phyloP scores from a whole-genome alignment of 2,329 filamentous ascomycete genomes.

The Beauveria bassiana region DNA sequence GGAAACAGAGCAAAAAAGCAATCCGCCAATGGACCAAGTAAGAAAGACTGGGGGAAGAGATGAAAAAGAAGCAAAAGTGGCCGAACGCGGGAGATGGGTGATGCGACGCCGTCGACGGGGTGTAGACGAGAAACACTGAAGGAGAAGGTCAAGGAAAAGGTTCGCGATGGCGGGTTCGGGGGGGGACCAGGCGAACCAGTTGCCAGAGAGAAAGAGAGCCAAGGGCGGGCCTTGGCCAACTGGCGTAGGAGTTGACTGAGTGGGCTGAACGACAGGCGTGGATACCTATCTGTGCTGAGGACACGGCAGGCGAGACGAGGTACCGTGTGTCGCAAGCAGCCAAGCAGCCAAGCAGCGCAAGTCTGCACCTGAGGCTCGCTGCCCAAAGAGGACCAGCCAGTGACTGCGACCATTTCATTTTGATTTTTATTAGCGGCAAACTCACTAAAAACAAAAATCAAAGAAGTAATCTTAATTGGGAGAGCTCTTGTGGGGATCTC shows the following conservation, averaged over 20 bases:
- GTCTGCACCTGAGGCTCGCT: background rate
- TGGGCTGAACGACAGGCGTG: background rate
- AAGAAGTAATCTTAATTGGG: background rate
- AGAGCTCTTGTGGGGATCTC: background rate
- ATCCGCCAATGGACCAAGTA: background rate
- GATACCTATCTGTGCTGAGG: background rate
- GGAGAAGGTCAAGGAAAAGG: constrained; percentile 2
- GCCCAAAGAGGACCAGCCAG: background rate
- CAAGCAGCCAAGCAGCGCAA: background rate
- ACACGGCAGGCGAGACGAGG: background rate
- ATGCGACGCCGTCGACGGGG: constrained; percentile 7
- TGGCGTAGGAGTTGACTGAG: background rate
- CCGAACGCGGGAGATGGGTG: constrained; percentile 1
- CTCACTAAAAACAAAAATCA: background rate
- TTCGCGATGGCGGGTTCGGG: constrained; percentile 6
- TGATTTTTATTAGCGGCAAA: background rate
- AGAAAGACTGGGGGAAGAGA: background rate
- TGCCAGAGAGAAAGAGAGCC: background rate
- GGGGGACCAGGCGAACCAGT: constrained; percentile 1
- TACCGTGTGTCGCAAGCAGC: background rate
- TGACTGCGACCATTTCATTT: too few species aligned
- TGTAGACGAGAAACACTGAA: background rate
- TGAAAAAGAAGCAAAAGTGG: constrained; percentile 11
- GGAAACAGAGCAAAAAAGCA: constrained; percentile 1
- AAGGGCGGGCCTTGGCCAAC: background rate